Conservation (phyloP, 257 asterid species). For the Solanum okadae region DNA sequence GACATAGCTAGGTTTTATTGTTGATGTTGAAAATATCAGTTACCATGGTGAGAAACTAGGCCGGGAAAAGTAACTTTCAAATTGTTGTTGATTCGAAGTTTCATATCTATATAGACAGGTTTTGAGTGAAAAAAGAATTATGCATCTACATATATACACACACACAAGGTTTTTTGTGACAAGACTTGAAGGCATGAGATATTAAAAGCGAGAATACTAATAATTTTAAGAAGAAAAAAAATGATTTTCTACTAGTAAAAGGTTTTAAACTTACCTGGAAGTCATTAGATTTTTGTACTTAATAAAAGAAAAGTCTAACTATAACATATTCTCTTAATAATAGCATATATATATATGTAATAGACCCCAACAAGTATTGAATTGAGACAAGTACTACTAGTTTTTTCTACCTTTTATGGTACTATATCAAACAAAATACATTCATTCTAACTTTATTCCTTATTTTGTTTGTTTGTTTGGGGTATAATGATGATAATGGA, state of each 20-base stretch:
- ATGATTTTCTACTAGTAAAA: neutral
- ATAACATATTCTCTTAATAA: neutral
- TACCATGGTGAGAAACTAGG: neutral
- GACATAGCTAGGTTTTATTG: neutral
- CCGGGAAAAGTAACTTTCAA: too few relatives aligned
- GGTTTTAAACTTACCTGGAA: too few relatives aligned
- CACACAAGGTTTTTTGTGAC: neutral
- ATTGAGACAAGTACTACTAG: neutral
- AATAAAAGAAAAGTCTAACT: neutral
- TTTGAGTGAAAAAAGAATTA: too few relatives aligned
- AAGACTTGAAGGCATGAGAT: neutral
- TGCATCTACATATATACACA: too few relatives aligned
- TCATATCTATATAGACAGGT: too few relatives aligned
- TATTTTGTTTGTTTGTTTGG: neutral
- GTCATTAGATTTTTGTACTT: neutral
- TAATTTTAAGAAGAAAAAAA: neutral
- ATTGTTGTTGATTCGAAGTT: too few relatives aligned
- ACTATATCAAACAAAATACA: neutral
- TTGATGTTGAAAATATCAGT: neutral
- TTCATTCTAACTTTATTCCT: neutral
- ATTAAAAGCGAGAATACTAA: neutral
- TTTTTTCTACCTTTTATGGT: neutral
- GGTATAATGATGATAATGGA: neutral
- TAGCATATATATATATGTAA: neutral
- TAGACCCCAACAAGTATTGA: neutral